These are phyloP conservation scores for Venturia asperata DNA, from an alignment of 2,329 filamentous ascomycete genomes.

Conservation along the genomic window DNA sequence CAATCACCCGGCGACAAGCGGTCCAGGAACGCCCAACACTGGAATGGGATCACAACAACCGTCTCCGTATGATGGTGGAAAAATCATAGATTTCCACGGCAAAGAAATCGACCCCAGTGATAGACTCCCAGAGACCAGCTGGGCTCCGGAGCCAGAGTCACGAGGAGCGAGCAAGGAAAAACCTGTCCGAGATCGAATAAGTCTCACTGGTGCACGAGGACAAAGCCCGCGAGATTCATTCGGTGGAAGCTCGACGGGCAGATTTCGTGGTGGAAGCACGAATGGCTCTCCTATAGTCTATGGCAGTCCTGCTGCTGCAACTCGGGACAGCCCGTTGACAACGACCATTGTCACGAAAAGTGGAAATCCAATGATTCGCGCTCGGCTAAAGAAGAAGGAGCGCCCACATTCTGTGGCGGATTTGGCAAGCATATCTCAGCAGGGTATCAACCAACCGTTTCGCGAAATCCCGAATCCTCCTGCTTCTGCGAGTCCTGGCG, in stretches of 20 bases:
- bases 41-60: background rate
- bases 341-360: background rate
- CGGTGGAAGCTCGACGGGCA: constrained; percentile 16
- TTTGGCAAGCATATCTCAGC: background rate
- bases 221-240: constrained; percentile 20
- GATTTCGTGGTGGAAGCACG: constrained; percentile 1
- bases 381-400: constrained; percentile 14
- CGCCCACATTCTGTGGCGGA: background rate
- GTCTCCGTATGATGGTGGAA: background rate
- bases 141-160: constrained; percentile 68
- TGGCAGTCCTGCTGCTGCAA: constrained; percentile 3
- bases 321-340: constrained; percentile 3
- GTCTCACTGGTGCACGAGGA: constrained; percentile 46
- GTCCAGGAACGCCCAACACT: constrained; percentile 28
- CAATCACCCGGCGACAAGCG: constrained; percentile 31
- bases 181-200: constrained; percentile 38
- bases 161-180: constrained; percentile 43
- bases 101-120: constrained; percentile 74
- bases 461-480: constrained; percentile 17
- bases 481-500: constrained; percentile 21
- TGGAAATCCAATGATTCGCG: constrained; percentile 5
- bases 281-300: constrained; percentile 11
- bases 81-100: constrained; percentile 66
- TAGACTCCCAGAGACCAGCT: constrained; percentile 68
- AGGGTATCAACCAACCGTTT: constrained; percentile 11